phyloP scores from a whole-genome alignment of 2,329 filamentous ascomycete genomes.

The Fusarium floridanum region DNA sequence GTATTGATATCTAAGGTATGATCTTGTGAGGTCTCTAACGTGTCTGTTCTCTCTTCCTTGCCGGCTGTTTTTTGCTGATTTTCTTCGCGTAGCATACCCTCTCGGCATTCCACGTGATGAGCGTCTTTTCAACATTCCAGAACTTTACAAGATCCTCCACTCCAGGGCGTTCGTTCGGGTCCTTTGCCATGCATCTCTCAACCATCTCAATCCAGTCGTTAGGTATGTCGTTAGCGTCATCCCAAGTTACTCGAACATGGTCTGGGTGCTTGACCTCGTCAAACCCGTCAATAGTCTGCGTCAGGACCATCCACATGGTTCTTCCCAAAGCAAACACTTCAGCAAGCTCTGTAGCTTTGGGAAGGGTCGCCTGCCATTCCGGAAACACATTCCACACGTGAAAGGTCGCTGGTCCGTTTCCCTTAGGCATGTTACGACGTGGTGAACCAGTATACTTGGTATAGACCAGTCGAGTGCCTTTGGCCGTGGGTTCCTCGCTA shows the following conservation, averaged over 20 bases:
- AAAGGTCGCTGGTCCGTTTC: background rate
- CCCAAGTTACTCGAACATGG: background rate
- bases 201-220: background rate
- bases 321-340: constrained; percentile 3
- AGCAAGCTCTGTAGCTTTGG: background rate
- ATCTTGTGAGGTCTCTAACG: background rate
- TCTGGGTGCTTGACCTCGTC: background rate
- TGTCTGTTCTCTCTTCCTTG: background rate
- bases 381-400: background rate
- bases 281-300: background rate
- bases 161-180: background rate
- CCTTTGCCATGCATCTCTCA: background rate
- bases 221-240: background rate
- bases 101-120: background rate
- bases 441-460: background rate
- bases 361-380: background rate
- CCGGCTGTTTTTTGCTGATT: background rate
- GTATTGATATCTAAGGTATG: background rate
- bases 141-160: background rate
- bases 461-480: background rate
- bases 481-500: background rate
- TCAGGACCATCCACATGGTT: constrained; percentile 4
- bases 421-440: background rate
- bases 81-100: background rate
- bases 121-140: background rate